These are phyloP conservation scores for Sistotremastrum suecicum DNA, from an alignment of 768 basidiomycete genomes.

Conservation along the genomic window DNA sequence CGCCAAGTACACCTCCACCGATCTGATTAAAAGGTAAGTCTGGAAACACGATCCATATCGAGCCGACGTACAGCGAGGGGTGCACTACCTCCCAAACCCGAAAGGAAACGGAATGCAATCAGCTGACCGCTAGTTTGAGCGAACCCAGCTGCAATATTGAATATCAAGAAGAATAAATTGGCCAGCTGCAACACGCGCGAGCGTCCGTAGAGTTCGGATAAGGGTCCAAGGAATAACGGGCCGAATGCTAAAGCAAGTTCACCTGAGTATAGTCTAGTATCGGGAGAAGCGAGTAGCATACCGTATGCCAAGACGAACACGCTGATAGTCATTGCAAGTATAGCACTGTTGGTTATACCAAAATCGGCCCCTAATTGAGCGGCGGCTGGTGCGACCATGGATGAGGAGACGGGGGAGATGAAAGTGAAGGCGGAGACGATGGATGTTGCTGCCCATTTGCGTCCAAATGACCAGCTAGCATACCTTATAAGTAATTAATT, in stretches of 20 bases:
- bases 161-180: conserved; percentile 28
- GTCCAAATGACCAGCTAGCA: conserved; percentile 37
- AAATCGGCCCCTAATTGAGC: conserved; percentile 37
- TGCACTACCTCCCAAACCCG: conserved; percentile 62
- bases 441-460: conserved; percentile 53
- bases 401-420: conserved; percentile 54
- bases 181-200: conserved; percentile 43
- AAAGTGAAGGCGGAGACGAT: conserved; percentile 57
- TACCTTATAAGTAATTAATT: not conserved
- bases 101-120: conserved; percentile 52
- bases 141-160: conserved; percentile 50
- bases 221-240: conserved; percentile 27
- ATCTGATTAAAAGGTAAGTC: conserved; percentile 20
- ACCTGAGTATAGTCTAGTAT: too few species aligned
- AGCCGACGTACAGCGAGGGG: conserved; percentile 32
- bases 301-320: conserved; percentile 30
- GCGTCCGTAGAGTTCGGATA: conserved; percentile 62
- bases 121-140: conserved; percentile 38
- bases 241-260: conserved; percentile 3
- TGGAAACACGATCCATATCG: not conserved
- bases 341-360: conserved; percentile 31
- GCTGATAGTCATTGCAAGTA: conserved; percentile 26
- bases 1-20: conserved; percentile 53
- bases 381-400: conserved; percentile 59
- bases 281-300: conserved; percentile 15